Percentiles rank a stretch among this genome's conserved stretches.
phyloP scores from a whole-genome alignment of 495 filamentous ascomycete genomes.

The Podospora bellae-mahoneyi region DNA sequence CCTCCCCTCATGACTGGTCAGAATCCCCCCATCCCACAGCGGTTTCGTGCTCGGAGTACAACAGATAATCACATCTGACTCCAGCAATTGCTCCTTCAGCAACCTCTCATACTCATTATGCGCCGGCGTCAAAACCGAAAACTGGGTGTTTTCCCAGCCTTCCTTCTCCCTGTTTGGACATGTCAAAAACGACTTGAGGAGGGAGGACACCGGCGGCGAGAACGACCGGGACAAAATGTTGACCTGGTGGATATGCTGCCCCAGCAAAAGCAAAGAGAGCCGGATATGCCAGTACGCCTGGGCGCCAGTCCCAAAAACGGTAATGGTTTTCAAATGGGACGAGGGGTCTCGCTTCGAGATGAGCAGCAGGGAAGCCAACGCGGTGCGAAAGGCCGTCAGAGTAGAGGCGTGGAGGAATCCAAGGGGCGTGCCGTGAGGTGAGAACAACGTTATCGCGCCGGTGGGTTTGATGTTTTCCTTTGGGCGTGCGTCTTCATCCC shows the following conservation, averaged over 20 bases:
- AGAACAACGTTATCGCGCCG: slow-evolving; percentile 74
- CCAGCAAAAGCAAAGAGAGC: slow-evolving; percentile 70
- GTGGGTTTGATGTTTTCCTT: slow-evolving; percentile 57
- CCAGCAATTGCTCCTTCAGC: slow-evolving; percentile 62
- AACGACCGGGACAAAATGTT: slow-evolving; percentile 72
- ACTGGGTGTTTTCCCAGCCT: slow-evolving; percentile 57
- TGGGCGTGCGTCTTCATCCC: slow-evolving; percentile 15
- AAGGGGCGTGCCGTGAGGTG: slow-evolving; percentile 60
- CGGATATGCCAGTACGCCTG: slow-evolving; percentile 92
- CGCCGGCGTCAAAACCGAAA: slow-evolving; percentile 64
- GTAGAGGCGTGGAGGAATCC: slow-evolving; percentile 82
- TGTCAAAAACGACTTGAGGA: slow-evolving; percentile 57
- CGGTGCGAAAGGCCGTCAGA: slow-evolving; percentile 90
- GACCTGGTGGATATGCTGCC: slow-evolving; percentile 40
- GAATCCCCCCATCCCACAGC: slow-evolving; percentile 49
- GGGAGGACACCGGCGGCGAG: slow-evolving; percentile 51
- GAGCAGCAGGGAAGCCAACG: slow-evolving; percentile 72
- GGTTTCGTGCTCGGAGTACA: slow-evolving; percentile 49
- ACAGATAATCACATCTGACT: slow-evolving; percentile 76
- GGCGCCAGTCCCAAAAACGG: slow-evolving; percentile 84
- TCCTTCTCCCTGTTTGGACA: slow-evolving; percentile 44
- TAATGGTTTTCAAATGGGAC: slow-evolving; percentile 56
- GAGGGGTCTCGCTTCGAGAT: slow-evolving; percentile 63
- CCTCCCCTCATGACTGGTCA: slow-evolving; percentile 67
- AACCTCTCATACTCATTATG: slow-evolving; percentile 70